These are phyloP conservation scores for Petrea volubilis DNA, from an alignment of 257 asterid genomes.

Conservation along the genomic window DNA sequence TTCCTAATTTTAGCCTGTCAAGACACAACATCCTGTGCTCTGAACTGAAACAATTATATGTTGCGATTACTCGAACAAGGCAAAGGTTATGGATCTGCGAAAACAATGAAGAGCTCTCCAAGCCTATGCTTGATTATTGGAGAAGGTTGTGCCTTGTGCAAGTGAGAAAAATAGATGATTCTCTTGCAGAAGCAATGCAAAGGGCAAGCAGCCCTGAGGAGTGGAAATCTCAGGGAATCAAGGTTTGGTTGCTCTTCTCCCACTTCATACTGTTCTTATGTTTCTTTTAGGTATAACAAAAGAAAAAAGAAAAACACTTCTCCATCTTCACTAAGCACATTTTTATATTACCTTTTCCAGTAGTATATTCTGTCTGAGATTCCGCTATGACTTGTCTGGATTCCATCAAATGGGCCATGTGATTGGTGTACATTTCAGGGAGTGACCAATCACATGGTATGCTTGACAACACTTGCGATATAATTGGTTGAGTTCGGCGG, in stretches of 20 bases:
- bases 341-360: too few species aligned
- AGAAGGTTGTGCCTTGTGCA: slow-evolving; percentile 50
- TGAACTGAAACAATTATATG: slow-evolving; percentile 66
- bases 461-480: too few species aligned
- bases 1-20: slow-evolving; percentile 47
- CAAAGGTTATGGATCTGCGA: slow-evolving; percentile 80
- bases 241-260: slow-evolving; percentile 34
- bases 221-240: slow-evolving; percentile 65
- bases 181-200: slow-evolving; percentile 58
- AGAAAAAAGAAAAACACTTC: too few species aligned
- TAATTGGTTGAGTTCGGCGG: too few species aligned
- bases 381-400: too few species aligned
- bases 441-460: too few species aligned
- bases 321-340: too few species aligned
- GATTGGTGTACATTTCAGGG: too few species aligned
- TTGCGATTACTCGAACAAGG: slow-evolving; percentile 69
- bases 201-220: slow-evolving; percentile 65
- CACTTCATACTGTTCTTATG: too few species aligned
- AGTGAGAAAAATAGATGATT: slow-evolving; percentile 47
- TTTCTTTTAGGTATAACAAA: too few species aligned
- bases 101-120: slow-evolving; percentile 39
- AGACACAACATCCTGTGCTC: slow-evolving; percentile 63
- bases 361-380: too few species aligned
- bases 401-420: too few species aligned
- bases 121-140: slow-evolving; percentile 73